A percentile compares a stretch with the other conserved stretches of the same genome.
Evolutionary conservation across 108 stramenopile species (phyloP).

Genomic region (Stephanodiscus minutulus): DNA sequence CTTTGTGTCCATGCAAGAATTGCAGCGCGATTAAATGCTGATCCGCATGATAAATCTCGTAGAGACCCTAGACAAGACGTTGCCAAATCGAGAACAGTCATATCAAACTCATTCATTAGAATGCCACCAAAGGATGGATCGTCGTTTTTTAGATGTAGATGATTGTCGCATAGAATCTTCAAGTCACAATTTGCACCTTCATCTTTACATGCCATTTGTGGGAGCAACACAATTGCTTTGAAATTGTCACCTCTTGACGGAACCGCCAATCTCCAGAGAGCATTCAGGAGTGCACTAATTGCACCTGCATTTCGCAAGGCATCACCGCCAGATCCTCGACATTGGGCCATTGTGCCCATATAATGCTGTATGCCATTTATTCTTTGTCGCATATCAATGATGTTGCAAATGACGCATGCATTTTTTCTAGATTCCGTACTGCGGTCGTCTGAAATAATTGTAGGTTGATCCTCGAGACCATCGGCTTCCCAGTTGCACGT

Average conservation of each 20-base stretch:
- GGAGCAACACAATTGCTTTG: slow-evolving; percentile 10
- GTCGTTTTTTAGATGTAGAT: slow-evolving; percentile 17
- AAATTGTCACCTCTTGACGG: slow-evolving; percentile 6
- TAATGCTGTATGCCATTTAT: slow-evolving; percentile 24
- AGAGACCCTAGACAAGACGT: slow-evolving; percentile 44
- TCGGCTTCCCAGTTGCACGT: neutral
- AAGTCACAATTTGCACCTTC: neutral
- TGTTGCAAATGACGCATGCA: slow-evolving; percentile 29
- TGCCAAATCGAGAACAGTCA: slow-evolving; percentile 35
- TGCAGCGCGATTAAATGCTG: slow-evolving; percentile 47
- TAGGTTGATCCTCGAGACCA: neutral
- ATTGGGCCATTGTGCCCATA: slow-evolving; percentile 56
- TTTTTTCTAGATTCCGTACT: neutral
- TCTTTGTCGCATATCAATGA: slow-evolving; percentile 26
- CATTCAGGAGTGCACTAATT: slow-evolving; percentile 31
- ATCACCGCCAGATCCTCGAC: slow-evolving; percentile 47
- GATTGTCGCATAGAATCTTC: slow-evolving; percentile 15
- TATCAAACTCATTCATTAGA: slow-evolving; percentile 24
- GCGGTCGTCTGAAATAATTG: neutral
- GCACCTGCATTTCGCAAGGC: slow-evolving; percentile 46
- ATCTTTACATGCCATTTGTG: neutral
- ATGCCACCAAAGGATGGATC: neutral
- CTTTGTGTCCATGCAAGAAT: slow-evolving; percentile 40
- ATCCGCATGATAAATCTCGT: slow-evolving; percentile 58
- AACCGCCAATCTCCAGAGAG: slow-evolving; percentile 27